A percentile compares a stretch with the other conserved stretches of the same genome.
These are phyloP conservation scores for Nymphaea thermarum DNA, from an alignment of 164 flowering plant species.

Conservation along the genomic window DNA sequence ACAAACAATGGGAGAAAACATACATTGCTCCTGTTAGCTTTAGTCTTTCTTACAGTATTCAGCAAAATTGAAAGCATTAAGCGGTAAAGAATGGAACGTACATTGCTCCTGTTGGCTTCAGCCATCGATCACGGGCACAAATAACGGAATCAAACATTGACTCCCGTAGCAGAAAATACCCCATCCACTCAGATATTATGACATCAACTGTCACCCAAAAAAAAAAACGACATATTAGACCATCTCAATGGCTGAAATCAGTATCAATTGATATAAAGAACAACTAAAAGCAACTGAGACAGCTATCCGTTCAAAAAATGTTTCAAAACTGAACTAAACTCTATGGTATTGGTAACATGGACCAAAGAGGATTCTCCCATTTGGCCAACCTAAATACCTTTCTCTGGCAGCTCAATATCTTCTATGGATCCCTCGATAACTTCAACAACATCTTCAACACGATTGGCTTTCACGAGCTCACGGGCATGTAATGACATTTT, in stretches of 20 bases:
- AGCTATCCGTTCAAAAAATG: background rate
- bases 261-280: background rate
- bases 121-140: conserved; percentile 93
- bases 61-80: background rate
- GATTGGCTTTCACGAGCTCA: conserved; percentile 65
- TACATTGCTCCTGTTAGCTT: conserved; percentile 87
- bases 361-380: no score
- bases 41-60: conserved; percentile 23
- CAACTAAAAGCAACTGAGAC: background rate
- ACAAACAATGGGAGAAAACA: conserved; percentile 13
- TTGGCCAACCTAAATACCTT: conserved; percentile 28
- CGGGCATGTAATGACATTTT: conserved; percentile 91
- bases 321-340: no score
- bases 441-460: conserved; percentile 59
- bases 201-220: conserved; percentile 61
- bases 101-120: conserved; percentile 85
- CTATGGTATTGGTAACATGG: no score
- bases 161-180: conserved; percentile 92
- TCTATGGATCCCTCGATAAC: conserved; percentile 93
- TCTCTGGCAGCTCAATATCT: conserved; percentile 77
- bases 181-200: conserved; percentile 99
- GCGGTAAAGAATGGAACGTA: conserved; percentile 24
- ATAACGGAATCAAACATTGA: conserved; percentile 99
- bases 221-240: conserved; percentile 3
- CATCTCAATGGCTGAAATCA: background rate